These are phyloP conservation scores for Mycocentrospora acerina DNA, from an alignment of 2,329 filamentous ascomycete species.

Conservation along the genomic window DNA sequence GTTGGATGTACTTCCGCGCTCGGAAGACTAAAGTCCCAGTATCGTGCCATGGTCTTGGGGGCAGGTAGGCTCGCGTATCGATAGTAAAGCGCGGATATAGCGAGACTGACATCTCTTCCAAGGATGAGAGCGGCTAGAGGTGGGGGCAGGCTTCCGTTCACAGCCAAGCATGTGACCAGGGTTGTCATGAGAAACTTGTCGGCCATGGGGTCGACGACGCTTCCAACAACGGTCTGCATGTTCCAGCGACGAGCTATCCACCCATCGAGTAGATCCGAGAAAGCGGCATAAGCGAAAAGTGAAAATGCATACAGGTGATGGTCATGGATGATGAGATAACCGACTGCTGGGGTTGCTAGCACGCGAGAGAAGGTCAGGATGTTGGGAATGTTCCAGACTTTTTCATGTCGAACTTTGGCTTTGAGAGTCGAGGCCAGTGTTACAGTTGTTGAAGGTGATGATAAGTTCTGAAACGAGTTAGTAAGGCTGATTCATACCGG, in stretches of 20 bases:
- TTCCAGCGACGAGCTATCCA: slow-evolving; percentile 90
- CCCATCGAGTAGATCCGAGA: slow-evolving; percentile 90
- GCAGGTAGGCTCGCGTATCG: slow-evolving; percentile 91
- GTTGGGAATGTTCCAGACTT: slow-evolving; percentile 97
- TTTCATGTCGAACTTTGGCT: slow-evolving; percentile 57
- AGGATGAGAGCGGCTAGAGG: slow-evolving; percentile 91
- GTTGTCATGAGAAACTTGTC: slow-evolving; percentile 97
- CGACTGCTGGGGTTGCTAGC: slow-evolving; percentile 77
- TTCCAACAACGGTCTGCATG: slow-evolving; percentile 89
- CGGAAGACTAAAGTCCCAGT: slow-evolving; percentile 96
- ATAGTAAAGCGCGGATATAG: slow-evolving; percentile 87
- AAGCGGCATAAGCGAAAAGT: slow-evolving; percentile 87
- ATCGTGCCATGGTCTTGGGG: slow-evolving; percentile 87
- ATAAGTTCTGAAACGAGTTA: no score
- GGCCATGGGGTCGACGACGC: slow-evolving; percentile 86
- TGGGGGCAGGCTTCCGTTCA: slow-evolving; percentile 78
- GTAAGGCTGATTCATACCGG: no score
- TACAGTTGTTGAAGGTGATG: slow-evolving; percentile 12
- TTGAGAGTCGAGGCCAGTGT: slow-evolving; percentile 31
- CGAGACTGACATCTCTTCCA: slow-evolving; percentile 81
- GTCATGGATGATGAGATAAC: slow-evolving; percentile 84
- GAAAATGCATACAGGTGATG: slow-evolving; percentile 75
- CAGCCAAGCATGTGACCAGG: slow-evolving; percentile 78
- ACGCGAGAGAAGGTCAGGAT: slow-evolving; percentile 86
- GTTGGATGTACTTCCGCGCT: slow-evolving; percentile 83